phyloP scores from a whole-genome alignment of 2,329 filamentous ascomycete genomes.

The Fusarium falciforme region DNA sequence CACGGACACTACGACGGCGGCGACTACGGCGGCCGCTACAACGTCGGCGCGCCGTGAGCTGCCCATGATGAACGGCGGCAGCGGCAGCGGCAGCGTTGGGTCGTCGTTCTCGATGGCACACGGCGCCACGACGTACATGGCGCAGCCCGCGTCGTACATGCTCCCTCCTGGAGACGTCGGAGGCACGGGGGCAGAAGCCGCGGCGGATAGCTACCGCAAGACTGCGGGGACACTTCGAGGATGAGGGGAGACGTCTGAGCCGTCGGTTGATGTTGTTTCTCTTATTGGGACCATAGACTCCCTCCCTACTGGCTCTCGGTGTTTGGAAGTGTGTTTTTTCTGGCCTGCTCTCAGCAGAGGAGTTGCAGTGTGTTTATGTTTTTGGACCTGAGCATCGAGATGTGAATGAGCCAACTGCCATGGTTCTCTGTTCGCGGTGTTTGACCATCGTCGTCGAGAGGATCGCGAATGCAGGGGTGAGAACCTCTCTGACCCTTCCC shows the following conservation, averaged over 20 bases:
- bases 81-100: neutral
- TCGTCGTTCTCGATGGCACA: slow-evolving; percentile 24
- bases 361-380: slow-evolving; percentile 12
- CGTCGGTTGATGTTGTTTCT: neutral
- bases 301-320: neutral
- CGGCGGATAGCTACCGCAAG: slow-evolving; percentile 34
- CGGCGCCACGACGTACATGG: slow-evolving; percentile 13
- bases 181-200: slow-evolving; percentile 11
- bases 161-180: slow-evolving; percentile 28
- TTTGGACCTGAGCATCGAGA: slow-evolving; percentile 1
- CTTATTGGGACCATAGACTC: neutral
- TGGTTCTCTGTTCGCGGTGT: neutral
- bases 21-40: slow-evolving; percentile 18
- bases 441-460: neutral
- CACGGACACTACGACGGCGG: slow-evolving; percentile 43
- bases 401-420: neutral
- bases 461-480: neutral
- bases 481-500: neutral
- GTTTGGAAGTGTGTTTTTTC: neutral
- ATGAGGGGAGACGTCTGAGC: neutral
- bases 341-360: neutral
- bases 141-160: slow-evolving; percentile 35
- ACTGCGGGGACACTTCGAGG: slow-evolving; percentile 26
- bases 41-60: slow-evolving; percentile 25
- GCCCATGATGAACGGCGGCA: slow-evolving; percentile 16